Percentiles rank a stretch among this genome's conserved stretches.
Evolutionary conservation across 768 basidiomycete species (phyloP).

Genomic region (Cubamyces lactineus): DNA sequence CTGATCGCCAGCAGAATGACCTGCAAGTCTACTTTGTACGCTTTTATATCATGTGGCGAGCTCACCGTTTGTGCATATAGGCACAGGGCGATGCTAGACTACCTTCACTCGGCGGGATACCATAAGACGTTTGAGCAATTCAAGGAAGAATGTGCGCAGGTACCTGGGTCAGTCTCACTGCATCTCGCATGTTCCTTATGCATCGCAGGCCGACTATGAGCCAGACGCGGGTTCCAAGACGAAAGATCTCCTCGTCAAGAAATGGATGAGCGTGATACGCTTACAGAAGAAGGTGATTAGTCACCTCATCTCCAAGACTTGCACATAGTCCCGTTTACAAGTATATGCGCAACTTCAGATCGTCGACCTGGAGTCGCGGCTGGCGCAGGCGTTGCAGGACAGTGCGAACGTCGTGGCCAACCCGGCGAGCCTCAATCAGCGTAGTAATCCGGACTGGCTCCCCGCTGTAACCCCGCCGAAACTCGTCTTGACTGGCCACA

Average conservation of each 20-base stretch:
- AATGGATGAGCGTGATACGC: constrained; percentile 94
- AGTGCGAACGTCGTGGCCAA: constrained; percentile 40
- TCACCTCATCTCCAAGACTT: background rate
- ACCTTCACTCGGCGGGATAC: constrained; percentile 67
- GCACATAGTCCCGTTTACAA: background rate
- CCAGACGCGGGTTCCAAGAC: constrained; percentile 41
- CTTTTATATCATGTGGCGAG: background rate
- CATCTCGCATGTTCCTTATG: background rate
- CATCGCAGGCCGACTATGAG: background rate
- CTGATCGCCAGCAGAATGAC: constrained; percentile 48
- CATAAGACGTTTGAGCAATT: constrained; percentile 59
- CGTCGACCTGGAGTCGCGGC: constrained; percentile 61
- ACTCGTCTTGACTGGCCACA: constrained; percentile 51
- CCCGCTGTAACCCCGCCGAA: constrained; percentile 51
- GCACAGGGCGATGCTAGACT: constrained; percentile 80
- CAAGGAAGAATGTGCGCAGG: constrained; percentile 46
- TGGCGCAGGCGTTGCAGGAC: constrained; percentile 54
- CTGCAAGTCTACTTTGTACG: constrained; percentile 32
- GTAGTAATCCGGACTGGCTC: constrained; percentile 52
- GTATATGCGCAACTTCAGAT: constrained; percentile 44
- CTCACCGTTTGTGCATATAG: constrained; percentile 38
- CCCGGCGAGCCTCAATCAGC: constrained; percentile 36
- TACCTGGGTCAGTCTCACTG: background rate
- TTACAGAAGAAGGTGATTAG: constrained; percentile 83
- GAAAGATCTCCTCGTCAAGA: constrained; percentile 84